A percentile compares a stretch with the other conserved stretches of the same genome.
Evolutionary conservation across 179 eudicot species (phyloP).

Genomic region (Carnegiea gigantea): DNA sequence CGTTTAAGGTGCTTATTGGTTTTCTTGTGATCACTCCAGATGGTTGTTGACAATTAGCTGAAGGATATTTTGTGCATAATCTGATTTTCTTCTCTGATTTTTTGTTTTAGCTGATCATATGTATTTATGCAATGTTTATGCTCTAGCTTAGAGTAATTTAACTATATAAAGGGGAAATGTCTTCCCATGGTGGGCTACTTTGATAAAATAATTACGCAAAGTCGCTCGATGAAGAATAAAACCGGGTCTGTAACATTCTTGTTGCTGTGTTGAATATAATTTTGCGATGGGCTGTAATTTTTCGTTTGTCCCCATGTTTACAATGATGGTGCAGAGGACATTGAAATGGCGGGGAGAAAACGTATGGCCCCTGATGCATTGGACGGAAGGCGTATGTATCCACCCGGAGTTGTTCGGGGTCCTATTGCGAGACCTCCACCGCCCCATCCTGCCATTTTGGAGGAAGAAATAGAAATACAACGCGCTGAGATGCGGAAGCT

Average conservation of each 20-base stretch:
- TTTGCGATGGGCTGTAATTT: background rate
- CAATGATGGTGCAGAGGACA: constrained; percentile 20
- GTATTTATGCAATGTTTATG: background rate
- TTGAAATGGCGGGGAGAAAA: constrained; percentile 78
- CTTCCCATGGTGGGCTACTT: background rate
- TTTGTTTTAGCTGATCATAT: background rate
- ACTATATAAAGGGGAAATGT: background rate
- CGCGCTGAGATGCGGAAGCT: constrained; percentile 78
- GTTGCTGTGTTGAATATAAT: no score
- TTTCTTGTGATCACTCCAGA: no score
- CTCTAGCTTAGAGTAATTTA: background rate
- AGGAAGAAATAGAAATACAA: constrained; percentile 90
- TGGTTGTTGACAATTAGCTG: no score
- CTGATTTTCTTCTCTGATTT: background rate
- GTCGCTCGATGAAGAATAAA: background rate
- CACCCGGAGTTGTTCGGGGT: constrained; percentile 51
- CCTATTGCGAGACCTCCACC: constrained; percentile 57
- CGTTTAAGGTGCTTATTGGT: no score
- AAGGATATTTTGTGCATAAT: background rate
- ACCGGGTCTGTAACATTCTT: background rate
- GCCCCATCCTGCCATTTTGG: constrained; percentile 85
- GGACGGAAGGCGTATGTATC: constrained; percentile 65
- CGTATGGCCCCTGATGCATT: constrained; percentile 66
- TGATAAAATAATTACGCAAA: background rate
- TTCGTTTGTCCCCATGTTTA: background rate